Conservation (phyloP, 2,329 filamentous ascomycete species). For the Tothia fuscella region DNA sequence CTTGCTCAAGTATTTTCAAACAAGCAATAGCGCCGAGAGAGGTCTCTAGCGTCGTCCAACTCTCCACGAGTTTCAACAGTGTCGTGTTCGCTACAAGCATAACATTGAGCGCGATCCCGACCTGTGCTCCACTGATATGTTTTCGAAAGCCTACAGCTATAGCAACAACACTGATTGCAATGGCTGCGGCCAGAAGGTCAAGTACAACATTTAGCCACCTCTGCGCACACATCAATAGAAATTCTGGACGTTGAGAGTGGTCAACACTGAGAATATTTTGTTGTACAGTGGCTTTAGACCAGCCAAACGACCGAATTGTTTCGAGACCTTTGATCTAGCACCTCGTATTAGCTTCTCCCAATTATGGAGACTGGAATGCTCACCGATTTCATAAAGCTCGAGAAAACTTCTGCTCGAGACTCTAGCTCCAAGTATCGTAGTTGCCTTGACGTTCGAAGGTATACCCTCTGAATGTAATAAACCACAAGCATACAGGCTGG, state of each 20-base stretch:
- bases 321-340: conserved; percentile 32
- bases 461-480: conserved; percentile 25
- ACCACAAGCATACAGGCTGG: conserved; percentile 17
- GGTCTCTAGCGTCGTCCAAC: conserved; percentile 47
- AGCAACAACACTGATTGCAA: conserved; percentile 26
- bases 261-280: conserved; percentile 29
- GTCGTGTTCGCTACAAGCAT: conserved; percentile 41
- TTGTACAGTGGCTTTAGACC: conserved; percentile 28
- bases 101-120: conserved; percentile 42
- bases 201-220: conserved; percentile 32
- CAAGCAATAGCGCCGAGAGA: conserved; percentile 43
- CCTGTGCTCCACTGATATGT: conserved; percentile 30
- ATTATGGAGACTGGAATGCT: too few species aligned
- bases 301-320: conserved; percentile 41
- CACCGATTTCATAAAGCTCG: conserved; percentile 39
- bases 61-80: conserved; percentile 34
- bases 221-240: conserved; percentile 34
- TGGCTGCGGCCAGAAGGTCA: conserved; percentile 27
- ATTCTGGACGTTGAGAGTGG: conserved; percentile 31
- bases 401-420: conserved; percentile 29
- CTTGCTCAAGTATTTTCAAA: conserved; percentile 33
- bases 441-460: conserved; percentile 33
- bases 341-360: too few species aligned
- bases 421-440: conserved; percentile 32
- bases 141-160: conserved; percentile 19